Evolutionary conservation across 2,329 filamentous ascomycete genomes (phyloP).

Genomic region (Tricladium varicosporioides): DNA sequence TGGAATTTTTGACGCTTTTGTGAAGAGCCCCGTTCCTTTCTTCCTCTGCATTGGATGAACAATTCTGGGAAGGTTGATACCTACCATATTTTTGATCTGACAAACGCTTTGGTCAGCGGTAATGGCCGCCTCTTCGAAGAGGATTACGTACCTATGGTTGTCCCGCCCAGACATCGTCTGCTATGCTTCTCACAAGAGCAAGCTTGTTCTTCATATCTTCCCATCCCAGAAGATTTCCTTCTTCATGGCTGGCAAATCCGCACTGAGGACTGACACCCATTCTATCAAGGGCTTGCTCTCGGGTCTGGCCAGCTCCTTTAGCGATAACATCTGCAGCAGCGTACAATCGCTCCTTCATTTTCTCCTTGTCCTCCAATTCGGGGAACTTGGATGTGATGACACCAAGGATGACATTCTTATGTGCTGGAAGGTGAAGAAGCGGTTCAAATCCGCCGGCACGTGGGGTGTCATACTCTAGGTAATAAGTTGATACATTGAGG

Average conservation of each 20-base stretch:
- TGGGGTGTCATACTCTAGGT: slow-evolving; percentile 67
- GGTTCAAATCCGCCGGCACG: slow-evolving; percentile 66
- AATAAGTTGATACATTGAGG: slow-evolving; percentile 64
- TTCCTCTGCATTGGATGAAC: no score
- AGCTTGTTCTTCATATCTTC: slow-evolving; percentile 76
- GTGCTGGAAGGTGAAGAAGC: slow-evolving; percentile 56
- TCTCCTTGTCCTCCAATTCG: slow-evolving; percentile 61
- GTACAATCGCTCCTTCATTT: slow-evolving; percentile 59
- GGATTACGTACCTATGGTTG: slow-evolving; percentile 13
- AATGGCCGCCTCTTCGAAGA: no score
- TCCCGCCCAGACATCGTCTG: slow-evolving; percentile 66
- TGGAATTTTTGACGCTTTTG: no score
- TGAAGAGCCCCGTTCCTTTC: no score
- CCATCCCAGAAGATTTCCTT: slow-evolving; percentile 66
- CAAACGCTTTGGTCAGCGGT: no score
- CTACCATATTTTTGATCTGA: no score
- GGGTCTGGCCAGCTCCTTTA: slow-evolving; percentile 61
- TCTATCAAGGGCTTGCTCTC: slow-evolving; percentile 67
- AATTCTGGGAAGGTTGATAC: no score
- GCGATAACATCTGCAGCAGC: slow-evolving; percentile 68
- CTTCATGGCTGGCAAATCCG: slow-evolving; percentile 67
- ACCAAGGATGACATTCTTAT: slow-evolving; percentile 66
- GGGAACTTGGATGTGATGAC: slow-evolving; percentile 64
- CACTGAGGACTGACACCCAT: slow-evolving; percentile 71
- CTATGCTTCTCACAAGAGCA: slow-evolving; percentile 66